A percentile compares a stretch with the other conserved stretches of the same genome.
Conservation (phyloP, 1,284 basidiomycete species). For the Boletus sp. region DNA sequence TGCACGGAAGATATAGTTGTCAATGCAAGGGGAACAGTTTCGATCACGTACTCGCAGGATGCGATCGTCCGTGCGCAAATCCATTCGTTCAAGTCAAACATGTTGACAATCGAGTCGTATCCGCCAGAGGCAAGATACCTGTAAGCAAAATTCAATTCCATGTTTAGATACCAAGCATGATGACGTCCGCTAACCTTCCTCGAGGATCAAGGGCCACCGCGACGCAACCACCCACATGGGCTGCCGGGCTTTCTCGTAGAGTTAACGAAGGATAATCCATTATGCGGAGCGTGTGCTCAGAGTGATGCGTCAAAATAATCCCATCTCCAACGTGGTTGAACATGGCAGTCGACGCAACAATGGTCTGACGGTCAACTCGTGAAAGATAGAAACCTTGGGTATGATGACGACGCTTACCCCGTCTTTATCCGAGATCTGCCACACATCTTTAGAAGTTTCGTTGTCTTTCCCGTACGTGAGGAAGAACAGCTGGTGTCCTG, state of each 20-base stretch:
- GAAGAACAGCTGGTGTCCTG: constrained; percentile 53
- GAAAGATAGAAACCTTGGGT: not conserved
- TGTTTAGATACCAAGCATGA: not conserved
- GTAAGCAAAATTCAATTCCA: not conserved
- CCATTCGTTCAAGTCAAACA: constrained; percentile 75
- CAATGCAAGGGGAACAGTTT: not conserved
- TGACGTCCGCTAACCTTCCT: constrained; percentile 45
- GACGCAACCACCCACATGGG: constrained; percentile 72
- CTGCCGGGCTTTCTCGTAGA: constrained; percentile 54
- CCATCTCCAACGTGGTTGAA: constrained; percentile 72
- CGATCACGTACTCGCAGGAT: constrained; percentile 63
- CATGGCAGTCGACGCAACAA: constrained; percentile 56
- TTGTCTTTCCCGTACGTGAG: constrained; percentile 50
- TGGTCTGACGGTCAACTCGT: constrained; percentile 21
- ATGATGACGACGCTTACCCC: constrained; percentile 29
- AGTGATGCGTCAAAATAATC: constrained; percentile 56
- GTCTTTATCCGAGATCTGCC: constrained; percentile 52
- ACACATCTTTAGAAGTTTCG: constrained; percentile 57
- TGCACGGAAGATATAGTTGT: constrained; percentile 27
- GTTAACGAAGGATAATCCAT: constrained; percentile 62
- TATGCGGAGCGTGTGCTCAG: constrained; percentile 60
- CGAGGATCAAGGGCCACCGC: constrained; percentile 72
- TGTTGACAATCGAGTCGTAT: constrained; percentile 72
- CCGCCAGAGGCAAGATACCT: constrained; percentile 77
- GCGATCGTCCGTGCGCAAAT: constrained; percentile 71